phyloP scores from a whole-genome alignment of 352 stramenopile genomes.

The Globisporangium radiosum region DNA sequence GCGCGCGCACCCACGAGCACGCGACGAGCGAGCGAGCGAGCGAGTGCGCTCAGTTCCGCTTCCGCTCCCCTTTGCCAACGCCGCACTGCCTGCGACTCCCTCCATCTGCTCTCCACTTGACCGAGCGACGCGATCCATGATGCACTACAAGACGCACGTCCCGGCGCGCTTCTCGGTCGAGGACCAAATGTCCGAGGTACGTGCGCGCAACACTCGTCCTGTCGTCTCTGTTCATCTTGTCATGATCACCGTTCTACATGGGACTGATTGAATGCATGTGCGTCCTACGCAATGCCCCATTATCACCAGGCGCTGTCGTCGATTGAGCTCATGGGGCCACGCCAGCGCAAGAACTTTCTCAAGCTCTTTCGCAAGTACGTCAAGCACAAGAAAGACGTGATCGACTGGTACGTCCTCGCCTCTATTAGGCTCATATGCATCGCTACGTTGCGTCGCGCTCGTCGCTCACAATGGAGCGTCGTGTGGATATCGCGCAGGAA shows the following conservation, averaged over 20 bases:
- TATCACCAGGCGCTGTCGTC: conserved; percentile 53
- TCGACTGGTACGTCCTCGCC: conserved; percentile 54
- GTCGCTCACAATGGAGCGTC: conserved; percentile 1
- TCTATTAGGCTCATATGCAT: no score
- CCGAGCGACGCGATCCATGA: conserved; percentile 16
- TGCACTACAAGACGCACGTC: conserved; percentile 87
- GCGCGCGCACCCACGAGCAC: neutral
- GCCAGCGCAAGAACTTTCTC: conserved; percentile 84
- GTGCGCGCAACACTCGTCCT: neutral
- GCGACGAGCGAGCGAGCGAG: neutral
- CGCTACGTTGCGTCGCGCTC: no score
- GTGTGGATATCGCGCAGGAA: conserved; percentile 34
- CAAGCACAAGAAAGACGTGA: conserved; percentile 74
- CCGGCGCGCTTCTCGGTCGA: conserved; percentile 80
- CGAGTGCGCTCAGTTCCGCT: neutral
- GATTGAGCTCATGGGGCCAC: conserved; percentile 70
- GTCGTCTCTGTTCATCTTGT: no score
- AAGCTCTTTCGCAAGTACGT: conserved; percentile 88
- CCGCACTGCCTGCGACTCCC: neutral
- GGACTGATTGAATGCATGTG: neutral
- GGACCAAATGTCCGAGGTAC: conserved; percentile 83
- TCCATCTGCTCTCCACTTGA: neutral
- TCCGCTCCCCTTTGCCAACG: neutral
- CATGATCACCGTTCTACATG: no score
- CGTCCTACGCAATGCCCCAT: neutral